These are phyloP conservation scores for Irpex sp. DNA, from an alignment of 1,284 basidiomycete genomes.

Conservation along the genomic window DNA sequence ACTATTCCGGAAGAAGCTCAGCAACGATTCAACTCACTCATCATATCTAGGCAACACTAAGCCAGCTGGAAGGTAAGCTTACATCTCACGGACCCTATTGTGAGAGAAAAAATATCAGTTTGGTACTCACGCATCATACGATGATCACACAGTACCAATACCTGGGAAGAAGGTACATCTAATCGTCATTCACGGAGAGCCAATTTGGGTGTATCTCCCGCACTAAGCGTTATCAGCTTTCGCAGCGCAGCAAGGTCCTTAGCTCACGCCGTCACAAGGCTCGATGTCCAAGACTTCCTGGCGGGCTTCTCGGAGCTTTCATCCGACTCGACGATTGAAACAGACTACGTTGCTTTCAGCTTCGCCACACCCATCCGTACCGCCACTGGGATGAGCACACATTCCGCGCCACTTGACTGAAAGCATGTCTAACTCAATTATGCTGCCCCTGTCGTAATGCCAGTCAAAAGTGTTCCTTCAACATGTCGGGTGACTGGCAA, in stretches of 20 bases:
- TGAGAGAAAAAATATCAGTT: not conserved
- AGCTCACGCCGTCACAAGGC: not conserved
- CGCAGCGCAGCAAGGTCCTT: not conserved
- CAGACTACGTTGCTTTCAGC: not conserved
- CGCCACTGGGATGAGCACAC: not conserved
- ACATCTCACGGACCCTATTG: not conserved
- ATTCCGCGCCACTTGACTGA: not conserved
- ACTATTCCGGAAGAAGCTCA: not conserved
- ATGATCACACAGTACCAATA: not conserved
- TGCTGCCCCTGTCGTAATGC: not conserved
- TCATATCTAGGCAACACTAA: not conserved
- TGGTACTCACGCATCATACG: not conserved
- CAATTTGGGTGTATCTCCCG: not conserved
- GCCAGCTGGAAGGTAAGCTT: not conserved
- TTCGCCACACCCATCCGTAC: not conserved
- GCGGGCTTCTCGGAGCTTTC: not conserved
- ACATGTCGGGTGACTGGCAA: not conserved
- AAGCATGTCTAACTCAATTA: not conserved
- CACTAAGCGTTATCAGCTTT: not conserved
- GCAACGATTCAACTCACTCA: not conserved
- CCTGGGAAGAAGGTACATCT: not conserved
- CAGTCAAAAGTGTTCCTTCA: not conserved
- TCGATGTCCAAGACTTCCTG: not conserved
- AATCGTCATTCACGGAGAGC: not conserved
- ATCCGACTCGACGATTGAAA: not conserved